Evolutionary conservation across 208 protist genomes (phyloP).

Genomic region (Acanthamoeba castellanii): DNA sequence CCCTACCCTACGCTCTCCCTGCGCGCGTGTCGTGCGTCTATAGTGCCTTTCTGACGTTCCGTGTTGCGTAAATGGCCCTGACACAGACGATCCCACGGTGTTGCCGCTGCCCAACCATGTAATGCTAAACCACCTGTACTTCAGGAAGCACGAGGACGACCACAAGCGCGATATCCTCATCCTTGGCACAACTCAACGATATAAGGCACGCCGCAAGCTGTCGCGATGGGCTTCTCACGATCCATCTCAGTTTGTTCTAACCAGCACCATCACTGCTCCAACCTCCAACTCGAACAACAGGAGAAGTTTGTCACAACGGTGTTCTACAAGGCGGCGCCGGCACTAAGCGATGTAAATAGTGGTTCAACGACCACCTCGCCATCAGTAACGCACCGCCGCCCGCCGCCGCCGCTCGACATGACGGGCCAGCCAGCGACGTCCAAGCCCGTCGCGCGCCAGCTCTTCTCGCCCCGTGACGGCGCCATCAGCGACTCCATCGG

Average conservation of each 20-base stretch:
- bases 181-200: constrained; percentile 81
- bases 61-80: not conserved
- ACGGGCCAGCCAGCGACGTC: not conserved
- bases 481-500: constrained; percentile 26
- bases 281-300: not conserved
- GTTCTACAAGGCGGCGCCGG: constrained; percentile 37
- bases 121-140: constrained; percentile 90
- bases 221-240: not conserved
- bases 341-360: constrained; percentile 41
- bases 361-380: constrained; percentile 1
- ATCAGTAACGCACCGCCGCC: not conserved
- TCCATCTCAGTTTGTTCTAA: not conserved
- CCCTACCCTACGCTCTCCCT: constrained; percentile 74
- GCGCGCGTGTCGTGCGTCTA: constrained; percentile 4
- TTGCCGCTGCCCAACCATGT: constrained; percentile 89
- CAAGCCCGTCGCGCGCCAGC: constrained; percentile 39
- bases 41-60: too few species aligned
- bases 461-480: constrained; percentile 34
- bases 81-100: constrained; percentile 85
- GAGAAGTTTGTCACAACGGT: constrained; percentile 31
- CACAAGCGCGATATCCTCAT: constrained; percentile 78
- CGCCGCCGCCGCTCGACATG: not conserved
- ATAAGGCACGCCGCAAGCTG: constrained; percentile 45
- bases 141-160: constrained; percentile 77
- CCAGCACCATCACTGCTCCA: not conserved